Percentiles rank a stretch among this genome's conserved stretches.
These are phyloP conservation scores for Pythium apleroticum DNA, from an alignment of 352 stramenopile species.

Conservation along the genomic window DNA sequence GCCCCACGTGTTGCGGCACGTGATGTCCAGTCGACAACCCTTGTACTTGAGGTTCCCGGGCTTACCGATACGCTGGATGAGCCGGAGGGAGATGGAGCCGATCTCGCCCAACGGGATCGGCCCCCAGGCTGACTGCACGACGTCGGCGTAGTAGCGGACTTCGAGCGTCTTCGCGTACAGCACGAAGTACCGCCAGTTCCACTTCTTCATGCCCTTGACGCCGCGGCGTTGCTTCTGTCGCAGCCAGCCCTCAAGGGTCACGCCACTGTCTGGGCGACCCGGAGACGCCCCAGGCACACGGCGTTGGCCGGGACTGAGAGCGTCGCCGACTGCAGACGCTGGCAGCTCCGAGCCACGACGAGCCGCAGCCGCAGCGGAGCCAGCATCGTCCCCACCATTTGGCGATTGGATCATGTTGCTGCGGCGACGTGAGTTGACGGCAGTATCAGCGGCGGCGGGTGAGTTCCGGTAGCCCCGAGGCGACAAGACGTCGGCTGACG, in stretches of 20 bases:
- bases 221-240: slow-evolving; percentile 79
- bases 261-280: slow-evolving; percentile 54
- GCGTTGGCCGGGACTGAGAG: slow-evolving; percentile 48
- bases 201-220: slow-evolving; percentile 83
- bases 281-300: slow-evolving; percentile 53
- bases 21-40: slow-evolving; percentile 83
- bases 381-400: not conserved
- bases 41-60: slow-evolving; percentile 79
- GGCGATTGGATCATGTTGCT: slow-evolving; percentile 26
- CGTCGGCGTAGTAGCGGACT: slow-evolving; percentile 77
- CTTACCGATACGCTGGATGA: slow-evolving; percentile 84
- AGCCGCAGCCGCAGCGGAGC: not conserved
- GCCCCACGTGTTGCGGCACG: slow-evolving; percentile 74
- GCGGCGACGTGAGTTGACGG: slow-evolving; percentile 8
- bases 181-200: slow-evolving; percentile 83
- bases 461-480: slow-evolving; percentile 12
- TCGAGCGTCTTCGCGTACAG: slow-evolving; percentile 74
- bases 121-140: slow-evolving; percentile 77
- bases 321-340: slow-evolving; percentile 8
- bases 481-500: slow-evolving; percentile 17
- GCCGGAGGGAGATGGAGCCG: slow-evolving; percentile 73
- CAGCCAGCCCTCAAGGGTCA: slow-evolving; percentile 80
- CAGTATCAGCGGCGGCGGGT: not conserved
- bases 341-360: slow-evolving; percentile 30
- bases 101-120: slow-evolving; percentile 76